Evolutionary conservation across 2,329 filamentous ascomycete species (phyloP).

Genomic region (Aspergillus sp.): DNA sequence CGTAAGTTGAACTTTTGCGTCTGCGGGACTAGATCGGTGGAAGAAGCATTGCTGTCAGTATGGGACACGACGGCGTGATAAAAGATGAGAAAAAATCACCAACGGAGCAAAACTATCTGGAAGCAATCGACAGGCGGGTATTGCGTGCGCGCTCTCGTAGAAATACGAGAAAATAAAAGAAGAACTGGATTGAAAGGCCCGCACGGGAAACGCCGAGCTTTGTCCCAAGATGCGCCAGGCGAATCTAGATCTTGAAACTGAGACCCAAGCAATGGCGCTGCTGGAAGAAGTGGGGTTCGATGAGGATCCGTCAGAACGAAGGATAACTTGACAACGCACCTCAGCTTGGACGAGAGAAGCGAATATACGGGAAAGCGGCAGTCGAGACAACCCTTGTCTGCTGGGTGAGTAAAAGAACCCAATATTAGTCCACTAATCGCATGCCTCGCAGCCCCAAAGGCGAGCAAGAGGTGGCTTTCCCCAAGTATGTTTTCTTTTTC

Average conservation of each 20-base stretch:
- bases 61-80: not conserved
- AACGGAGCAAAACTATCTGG: not conserved
- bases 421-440: not conserved
- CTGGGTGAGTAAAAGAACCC: not conserved
- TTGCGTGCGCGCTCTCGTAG: not conserved
- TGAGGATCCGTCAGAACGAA: not conserved
- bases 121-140: not conserved
- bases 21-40: not conserved
- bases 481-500: constrained; percentile 1
- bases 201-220: constrained; percentile 12
- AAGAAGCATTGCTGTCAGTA: not conserved
- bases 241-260: constrained; percentile 9
- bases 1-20: not conserved
- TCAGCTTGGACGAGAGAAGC: too few relatives aligned
- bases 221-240: constrained; percentile 17
- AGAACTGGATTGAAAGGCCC: not conserved
- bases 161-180: constrained; percentile 1
- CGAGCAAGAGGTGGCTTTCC: not conserved
- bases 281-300: constrained; percentile 7
- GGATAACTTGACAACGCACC: too few relatives aligned
- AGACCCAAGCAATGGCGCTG: constrained; percentile 12
- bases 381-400: too few relatives aligned
- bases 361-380: too few relatives aligned
- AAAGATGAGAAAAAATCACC: not conserved
- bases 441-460: not conserved